Base-by-base conservation (phyloP, 2,329 filamentous ascomycete species). In the Calonectria hongkongensis region DNA sequence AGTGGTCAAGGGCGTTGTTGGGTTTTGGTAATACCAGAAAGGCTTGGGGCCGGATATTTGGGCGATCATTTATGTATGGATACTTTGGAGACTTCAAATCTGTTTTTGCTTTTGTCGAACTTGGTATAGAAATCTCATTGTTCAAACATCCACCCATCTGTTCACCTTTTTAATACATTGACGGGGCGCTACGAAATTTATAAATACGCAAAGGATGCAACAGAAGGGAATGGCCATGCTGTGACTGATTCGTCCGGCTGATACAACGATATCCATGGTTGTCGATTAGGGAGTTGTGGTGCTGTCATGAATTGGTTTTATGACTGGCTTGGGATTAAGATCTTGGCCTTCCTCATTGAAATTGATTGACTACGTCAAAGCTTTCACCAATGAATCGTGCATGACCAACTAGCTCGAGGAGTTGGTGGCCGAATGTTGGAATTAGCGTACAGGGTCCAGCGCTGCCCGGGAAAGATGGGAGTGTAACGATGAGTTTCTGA, bases 1-100 rank as follows among this genome's bases (percentile, higher is more conserved):
- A 27, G 33, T 45, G 62, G 27, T 39, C 16, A 62, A 43, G 27
- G 70, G 70, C 58, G 70, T 72, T 72, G 41, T 43, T 28, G 43
- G 30, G 8, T 62, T 58, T 36, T 41, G 66, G 36, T 3, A 60
- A 72, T 72, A 72, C 66, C 70, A 69, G 60, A 18, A 36, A 65
- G 56, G 66, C 39, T 65, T 15, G 43, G 30, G 41, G 48, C 43
- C 47, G 41, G 69, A 68, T 28, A 48, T 43, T 36, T 48, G 56
- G 47, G 10, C 8, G 48, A 10, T 36, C 15, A 48, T 30, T 28
- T 16, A 25, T 66, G 36, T 33, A 65, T 45, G 47, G 56, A 41
- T 56, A n/a, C 21, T 48, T 63, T 45, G 54, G 36, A 25, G 56
- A 18, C 18, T 63, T 4, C 16, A 41, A 54, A 33, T 18, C 12